These are phyloP conservation scores for Pythium dissotocum DNA, from an alignment of 352 stramenopile genomes.

Conservation along the genomic window DNA sequence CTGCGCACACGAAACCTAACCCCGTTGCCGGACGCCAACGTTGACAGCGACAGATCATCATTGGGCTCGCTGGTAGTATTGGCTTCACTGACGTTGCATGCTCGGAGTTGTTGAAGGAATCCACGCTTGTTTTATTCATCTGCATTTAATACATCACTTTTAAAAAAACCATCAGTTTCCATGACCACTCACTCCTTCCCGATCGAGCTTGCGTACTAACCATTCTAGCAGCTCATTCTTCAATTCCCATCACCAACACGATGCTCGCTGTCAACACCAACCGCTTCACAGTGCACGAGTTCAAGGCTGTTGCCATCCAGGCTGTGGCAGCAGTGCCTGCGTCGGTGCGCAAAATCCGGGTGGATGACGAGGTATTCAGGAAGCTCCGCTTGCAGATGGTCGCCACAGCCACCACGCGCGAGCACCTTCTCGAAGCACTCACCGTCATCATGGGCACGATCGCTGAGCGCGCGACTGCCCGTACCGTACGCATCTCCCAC, in stretches of 20 bases:
- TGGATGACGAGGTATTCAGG: conserved; percentile 12
- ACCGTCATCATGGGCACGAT: not conserved
- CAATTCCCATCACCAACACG: not conserved
- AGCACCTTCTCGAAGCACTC: not conserved
- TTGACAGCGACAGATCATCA: too few relatives aligned
- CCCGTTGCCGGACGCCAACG: too few relatives aligned
- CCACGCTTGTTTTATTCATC: too few relatives aligned
- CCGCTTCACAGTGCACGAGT: conserved; percentile 3
- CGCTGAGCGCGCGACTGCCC: not conserved
- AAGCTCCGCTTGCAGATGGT: conserved; percentile 5
- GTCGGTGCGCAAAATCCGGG: not conserved
- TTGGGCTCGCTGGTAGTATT: too few relatives aligned
- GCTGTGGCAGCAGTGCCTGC: not conserved
- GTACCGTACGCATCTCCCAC: not conserved
- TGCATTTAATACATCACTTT: too few relatives aligned
- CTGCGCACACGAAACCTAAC: too few relatives aligned
- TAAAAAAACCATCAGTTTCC: too few relatives aligned
- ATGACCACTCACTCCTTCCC: too few relatives aligned
- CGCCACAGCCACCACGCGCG: not conserved
- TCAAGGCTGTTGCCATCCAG: conserved; percentile 2
- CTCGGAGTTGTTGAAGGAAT: too few relatives aligned
- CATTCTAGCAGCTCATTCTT: not conserved
- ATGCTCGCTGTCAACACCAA: not conserved
- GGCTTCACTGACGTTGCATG: too few relatives aligned
- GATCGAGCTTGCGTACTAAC: too few relatives aligned